Base-by-base conservation (phyloP, 2,329 filamentous ascomycete genomes). In the Colletotrichum scovillei region DNA sequence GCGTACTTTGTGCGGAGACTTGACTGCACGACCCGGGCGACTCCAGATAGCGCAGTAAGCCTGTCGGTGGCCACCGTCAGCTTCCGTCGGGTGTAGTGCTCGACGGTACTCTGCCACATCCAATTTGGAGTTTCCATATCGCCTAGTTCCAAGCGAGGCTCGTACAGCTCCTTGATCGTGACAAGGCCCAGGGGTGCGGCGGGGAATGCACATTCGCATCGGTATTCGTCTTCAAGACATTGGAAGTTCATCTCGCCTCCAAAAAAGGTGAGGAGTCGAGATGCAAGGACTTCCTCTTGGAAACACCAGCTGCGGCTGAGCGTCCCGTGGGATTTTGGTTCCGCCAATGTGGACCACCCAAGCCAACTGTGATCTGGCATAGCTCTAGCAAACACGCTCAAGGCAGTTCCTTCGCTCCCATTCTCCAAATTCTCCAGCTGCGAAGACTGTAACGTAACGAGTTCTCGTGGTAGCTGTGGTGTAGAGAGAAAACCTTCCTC, bases 221-320 rank as follows among this genome's bases (percentile, higher is more conserved):
- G n/a, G 66, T 67, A 58, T 38, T 24, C 66, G 22, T 42, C 35
- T 4, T 49, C 57, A 0, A 60, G 46, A 19, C 66, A 56, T 5
- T 68, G 66, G 16, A 60, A 63, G 57, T 63, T 60, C 57, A 68
- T 60, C 52, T 63, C 66, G 57, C 46, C 57, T 4, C 59, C 35
- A 26, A 42, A 62, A 16, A 68, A 68, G 1, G 66, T 68, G 14
- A 63, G 59, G 2, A 68, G 46, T 9, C 66, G 56, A 8, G 66
- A 32, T 0, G 66, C 46, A 14, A 68, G 56, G 1, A 68, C 46
- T 11, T 62, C 57, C 30, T 68, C 66, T 42, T 68, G 66, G 22
- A 63, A 68, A 19, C 66, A 63, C 46, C 57, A 63, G 14, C 57
- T 56, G 24, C 66, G 66, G 22, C 57, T 68, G 9, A 68, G 32